Base-by-base conservation (phyloP, 805 yeast species). In the Nakazawaea anatomiae region DNA sequence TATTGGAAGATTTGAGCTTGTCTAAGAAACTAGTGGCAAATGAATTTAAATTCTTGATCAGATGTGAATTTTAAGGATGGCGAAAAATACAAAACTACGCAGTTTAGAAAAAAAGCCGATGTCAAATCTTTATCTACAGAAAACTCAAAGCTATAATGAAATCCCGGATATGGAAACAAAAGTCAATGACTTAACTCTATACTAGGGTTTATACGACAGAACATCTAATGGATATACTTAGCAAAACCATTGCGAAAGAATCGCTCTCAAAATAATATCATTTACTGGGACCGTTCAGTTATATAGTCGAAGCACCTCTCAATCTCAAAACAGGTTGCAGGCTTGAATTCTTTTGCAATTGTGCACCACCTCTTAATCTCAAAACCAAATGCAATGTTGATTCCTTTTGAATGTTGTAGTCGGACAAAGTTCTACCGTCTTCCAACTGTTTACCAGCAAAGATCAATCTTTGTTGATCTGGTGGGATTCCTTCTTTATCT, bases 341-440 rank as follows among this genome's bases (percentile, higher is more conserved):
- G 66, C 57, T 65, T 66, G 55, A 66, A 10, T 34, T 3, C 36
- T 34, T 69, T 54, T 67, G 68, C 40, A 67, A 63, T 61, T 72
- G 73, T 67, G 65, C 64, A 79, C 96, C 97, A 81, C 98, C 98
- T 82, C 97, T 89, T 74, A 92, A 87, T 83, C 97, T 90, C 62
- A 92, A 80, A 60, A 92, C 98, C 79, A 92, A 84, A 76, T 92
- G 97, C 51, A 91, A 75, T 56, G 97, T 91, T 58, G 97, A 89
- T 78, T 91, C 97, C 82, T 91, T 91, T 79, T 90, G 96, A 74
- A 91, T 91, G 87, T 91, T 91, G 92, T 91, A 91, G 78, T 91
- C 97, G 60, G 96, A 85, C 58, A 91, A 77, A 58, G 97, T 91
- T 82, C 97, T 88, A 62, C 97, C 97, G 59, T 87, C 94, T 76